These are phyloP conservation scores for Cryptococcus amylolentus DNA, from an alignment of 1,284 basidiomycete species.

Conservation along the genomic window DNA sequence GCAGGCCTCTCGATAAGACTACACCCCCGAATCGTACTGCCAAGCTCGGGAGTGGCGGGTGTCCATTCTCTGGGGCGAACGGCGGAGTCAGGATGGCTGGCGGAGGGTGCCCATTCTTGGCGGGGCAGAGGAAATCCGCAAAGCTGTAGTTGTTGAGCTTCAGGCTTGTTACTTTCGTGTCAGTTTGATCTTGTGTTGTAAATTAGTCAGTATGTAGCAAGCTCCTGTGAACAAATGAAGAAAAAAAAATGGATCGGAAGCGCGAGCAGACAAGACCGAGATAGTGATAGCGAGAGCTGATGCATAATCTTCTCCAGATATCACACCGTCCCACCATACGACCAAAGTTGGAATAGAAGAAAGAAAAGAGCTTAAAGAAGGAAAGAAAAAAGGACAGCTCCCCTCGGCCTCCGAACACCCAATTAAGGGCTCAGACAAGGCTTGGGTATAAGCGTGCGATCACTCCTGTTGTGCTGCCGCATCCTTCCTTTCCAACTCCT, in stretches of 20 bases:
- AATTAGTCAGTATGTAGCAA: too few relatives aligned
- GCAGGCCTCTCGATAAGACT: slow-evolving; percentile 41
- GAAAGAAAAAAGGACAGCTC: slow-evolving; percentile 32
- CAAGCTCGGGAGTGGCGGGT: slow-evolving; percentile 26
- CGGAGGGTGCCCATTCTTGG: not conserved
- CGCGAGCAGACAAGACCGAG: too few relatives aligned
- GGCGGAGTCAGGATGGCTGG: not conserved
- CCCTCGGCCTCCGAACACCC: slow-evolving; percentile 49
- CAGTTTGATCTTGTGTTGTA: too few relatives aligned
- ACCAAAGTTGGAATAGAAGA: not conserved
- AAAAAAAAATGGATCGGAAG: too few relatives aligned
- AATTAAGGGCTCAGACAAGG: slow-evolving; percentile 46
- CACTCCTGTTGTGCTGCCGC: slow-evolving; percentile 42
- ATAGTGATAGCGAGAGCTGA: not conserved
- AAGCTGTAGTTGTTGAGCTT: too few relatives aligned
- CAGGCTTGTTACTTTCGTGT: too few relatives aligned
- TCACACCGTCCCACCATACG: slow-evolving; percentile 19
- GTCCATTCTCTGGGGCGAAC: slow-evolving; percentile 42
- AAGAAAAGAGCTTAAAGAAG: not conserved
- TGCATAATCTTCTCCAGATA: slow-evolving; percentile 27
- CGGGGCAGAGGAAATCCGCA: too few relatives aligned
- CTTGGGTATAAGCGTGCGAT: slow-evolving; percentile 53
- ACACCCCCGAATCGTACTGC: slow-evolving; percentile 1
- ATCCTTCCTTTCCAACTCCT: not conserved
- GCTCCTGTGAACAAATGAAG: too few relatives aligned